Evolutionary conservation across 148 eudicot species (phyloP).

Genomic region (Amaranthus palmeri): DNA sequence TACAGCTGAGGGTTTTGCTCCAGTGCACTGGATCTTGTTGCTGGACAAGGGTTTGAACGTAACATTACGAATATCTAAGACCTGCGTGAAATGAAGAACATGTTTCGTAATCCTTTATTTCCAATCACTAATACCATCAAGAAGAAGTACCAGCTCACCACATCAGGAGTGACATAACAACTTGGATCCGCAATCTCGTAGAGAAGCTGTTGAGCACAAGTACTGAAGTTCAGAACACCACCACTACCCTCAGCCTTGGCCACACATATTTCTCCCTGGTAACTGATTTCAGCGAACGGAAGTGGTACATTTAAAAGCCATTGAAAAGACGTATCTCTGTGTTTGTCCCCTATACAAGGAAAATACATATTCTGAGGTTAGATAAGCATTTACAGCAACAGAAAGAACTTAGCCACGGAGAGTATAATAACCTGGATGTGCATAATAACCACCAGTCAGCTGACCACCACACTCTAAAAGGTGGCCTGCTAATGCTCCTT

Average conservation of each 20-base stretch:
- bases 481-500: constrained; percentile 92
- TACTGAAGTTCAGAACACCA: constrained; percentile 68
- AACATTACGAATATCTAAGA: constrained; percentile 73
- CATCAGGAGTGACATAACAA: constrained; percentile 90
- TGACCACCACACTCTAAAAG: constrained; percentile 99
- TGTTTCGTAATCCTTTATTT: neutral
- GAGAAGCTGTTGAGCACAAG: constrained; percentile 93
- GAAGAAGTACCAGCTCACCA: constrained; percentile 42
- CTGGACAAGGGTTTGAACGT: constrained; percentile 57
- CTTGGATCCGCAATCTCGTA: constrained; percentile 93
- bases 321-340: constrained; percentile 57
- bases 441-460: constrained; percentile 93
- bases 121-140: neutral
- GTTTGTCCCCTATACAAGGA: constrained; percentile 57
- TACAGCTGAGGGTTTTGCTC: constrained; percentile 75
- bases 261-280: constrained; percentile 63
- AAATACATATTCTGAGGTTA: constrained; percentile 3
- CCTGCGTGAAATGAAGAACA: constrained; percentile 33
- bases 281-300: constrained; percentile 82
- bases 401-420: neutral
- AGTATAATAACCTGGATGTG: constrained; percentile 73
- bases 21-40: constrained; percentile 63
- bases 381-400: neutral
- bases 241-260: constrained; percentile 83
- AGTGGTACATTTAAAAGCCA: constrained; percentile 70